Evolutionary conservation across 495 filamentous ascomycete species (phyloP).

Genomic region (Patellaria atrata): DNA sequence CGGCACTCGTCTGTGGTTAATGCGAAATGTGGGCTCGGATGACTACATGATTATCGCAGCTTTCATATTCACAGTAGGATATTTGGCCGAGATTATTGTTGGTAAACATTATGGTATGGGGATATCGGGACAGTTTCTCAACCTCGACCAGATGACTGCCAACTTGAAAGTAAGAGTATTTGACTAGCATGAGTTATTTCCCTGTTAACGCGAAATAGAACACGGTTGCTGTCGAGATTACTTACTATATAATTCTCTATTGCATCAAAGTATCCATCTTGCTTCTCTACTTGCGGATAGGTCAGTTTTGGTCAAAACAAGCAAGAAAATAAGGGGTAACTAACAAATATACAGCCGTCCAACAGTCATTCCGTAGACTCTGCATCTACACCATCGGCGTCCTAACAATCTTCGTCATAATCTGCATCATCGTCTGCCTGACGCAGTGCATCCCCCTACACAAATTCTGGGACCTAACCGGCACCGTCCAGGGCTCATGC

Average conservation of each 20-base stretch:
- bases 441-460: slow-evolving; percentile 32
- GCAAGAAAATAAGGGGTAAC: slow-evolving; percentile 1
- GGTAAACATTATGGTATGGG: slow-evolving; percentile 15
- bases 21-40: too few relatives aligned
- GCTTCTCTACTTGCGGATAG: slow-evolving; percentile 34
- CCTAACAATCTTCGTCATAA: slow-evolving; percentile 26
- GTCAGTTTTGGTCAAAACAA: slow-evolving; percentile 12
- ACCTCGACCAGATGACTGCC: slow-evolving; percentile 10
- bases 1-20: too few relatives aligned
- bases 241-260: slow-evolving; percentile 30
- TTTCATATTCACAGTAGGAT: slow-evolving; percentile 13
- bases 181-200: background rate
- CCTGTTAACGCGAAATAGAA: slow-evolving; percentile 9
- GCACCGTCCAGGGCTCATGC: slow-evolving; percentile 25
- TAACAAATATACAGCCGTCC: background rate
- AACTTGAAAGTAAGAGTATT: background rate
- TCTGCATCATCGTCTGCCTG: slow-evolving; percentile 28
- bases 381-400: slow-evolving; percentile 26
- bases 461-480: slow-evolving; percentile 34
- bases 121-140: slow-evolving; percentile 4
- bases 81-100: slow-evolving; percentile 11
- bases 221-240: slow-evolving; percentile 30
- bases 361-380: slow-evolving; percentile 2
- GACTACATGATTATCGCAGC: too few relatives aligned
- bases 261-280: slow-evolving; percentile 36